These are phyloP conservation scores for Stramenopiles sp. DNA, from an alignment of 352 stramenopile species.

Conservation along the genomic window DNA sequence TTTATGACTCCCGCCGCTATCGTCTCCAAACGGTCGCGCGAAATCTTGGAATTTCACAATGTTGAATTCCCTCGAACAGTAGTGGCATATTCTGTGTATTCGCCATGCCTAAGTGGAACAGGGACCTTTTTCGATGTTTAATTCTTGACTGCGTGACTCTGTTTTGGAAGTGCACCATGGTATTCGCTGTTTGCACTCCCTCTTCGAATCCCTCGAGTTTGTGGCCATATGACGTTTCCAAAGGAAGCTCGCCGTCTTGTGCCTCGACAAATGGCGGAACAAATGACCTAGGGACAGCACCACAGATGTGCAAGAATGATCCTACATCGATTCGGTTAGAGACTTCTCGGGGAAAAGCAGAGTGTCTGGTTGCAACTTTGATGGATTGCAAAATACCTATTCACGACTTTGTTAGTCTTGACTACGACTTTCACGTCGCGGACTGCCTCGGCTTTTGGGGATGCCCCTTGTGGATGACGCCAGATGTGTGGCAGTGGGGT, in stretches of 20 bases:
- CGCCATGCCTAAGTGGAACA: no score
- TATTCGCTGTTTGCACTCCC: no score
- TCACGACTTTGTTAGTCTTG: not conserved
- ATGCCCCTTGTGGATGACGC: not conserved
- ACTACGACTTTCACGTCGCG: not conserved
- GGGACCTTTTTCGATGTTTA: no score
- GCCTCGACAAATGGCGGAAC: not conserved
- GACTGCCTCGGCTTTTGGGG: not conserved
- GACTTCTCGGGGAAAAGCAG: not conserved
- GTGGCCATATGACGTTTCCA: not conserved
- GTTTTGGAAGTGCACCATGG: no score
- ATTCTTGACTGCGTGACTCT: no score
- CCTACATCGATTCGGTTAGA: not conserved
- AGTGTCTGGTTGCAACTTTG: not conserved
- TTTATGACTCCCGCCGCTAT: no score
- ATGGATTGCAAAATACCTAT: not conserved
- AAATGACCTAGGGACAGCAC: not conserved
- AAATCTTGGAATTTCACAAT: no score
- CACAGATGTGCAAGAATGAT: not conserved
- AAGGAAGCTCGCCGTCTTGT: not conserved
- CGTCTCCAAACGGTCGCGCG: no score
- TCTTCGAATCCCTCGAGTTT: no score
- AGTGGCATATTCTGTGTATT: no score
- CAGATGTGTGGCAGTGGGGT: not conserved
- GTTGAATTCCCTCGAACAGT: no score